Base-by-base conservation (phyloP, 495 filamentous ascomycete species). In the Tuber calosporum region DNA sequence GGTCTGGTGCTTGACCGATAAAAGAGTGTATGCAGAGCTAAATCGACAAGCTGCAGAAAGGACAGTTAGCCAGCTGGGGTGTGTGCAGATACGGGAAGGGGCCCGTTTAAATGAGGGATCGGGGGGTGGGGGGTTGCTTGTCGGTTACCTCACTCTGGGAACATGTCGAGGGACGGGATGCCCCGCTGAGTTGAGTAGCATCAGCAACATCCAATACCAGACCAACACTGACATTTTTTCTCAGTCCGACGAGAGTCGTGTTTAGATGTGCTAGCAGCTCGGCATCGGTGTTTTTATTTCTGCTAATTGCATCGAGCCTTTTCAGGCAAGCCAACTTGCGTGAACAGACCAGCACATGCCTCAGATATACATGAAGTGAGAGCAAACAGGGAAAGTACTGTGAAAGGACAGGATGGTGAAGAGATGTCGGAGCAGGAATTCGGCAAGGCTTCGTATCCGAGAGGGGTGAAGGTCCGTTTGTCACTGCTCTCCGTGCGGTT, bases 1-100 rank as follows among this genome's bases (percentile, higher is more conserved):
- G 72, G 74, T 75, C 71, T 72, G 34, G 74, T 68, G 36, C 41
- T 30, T 22, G 74, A 83, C 69, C 85, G 86, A 22, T 87, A 88
- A 83, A 97, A 96, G 3, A 97, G 83, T 3, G 86, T 84, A 84
- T 87, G 90, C 40, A 97, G 89, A 17, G 89, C 89, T 80, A 92
- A 96, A 82, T 97, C 91, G 69, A 97, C 87, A 75, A 96, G 86
- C 92, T 98, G 76, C 48, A 66, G 69, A 74, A 71, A 75, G 73
- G 77, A 80, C 70, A 70, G 73, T 62, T 30, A 62, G 17, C 26
- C 53, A 17, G 53, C 53, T n/a, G 26, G 26, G 26, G 11, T 62
- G 11, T 4, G 26, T 62, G 53, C 26, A 34, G 53, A 34, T 62
- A 62, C 26, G 53, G 53, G 53, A 26, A 17, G 53, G 26, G 26